Evolutionary conservation across 306 rosid genomes (phyloP).

Genomic region (Malus domestica): ASM211411v1 NC_041796.1:514501-515000

Average conservation of each 20-base stretch:
- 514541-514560: not conserved
- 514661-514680: not conserved
- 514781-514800: not conserved
- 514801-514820: too few relatives aligned
- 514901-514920: constrained; percentile 5
- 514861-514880: not conserved
- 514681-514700: not conserved
- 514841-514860: not conserved
- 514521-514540: not conserved
- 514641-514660: not conserved
- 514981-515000: not conserved
- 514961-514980: not conserved
- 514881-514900: not conserved
- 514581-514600: not conserved
- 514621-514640: not conserved
- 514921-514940: not conserved
- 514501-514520: not conserved
- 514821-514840: not conserved
- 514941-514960: not conserved
- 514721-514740: not conserved
- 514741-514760: not conserved
- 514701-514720: not conserved
- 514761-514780: not conserved
- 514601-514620: not conserved
- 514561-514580: not conserved